Evolutionary conservation across 2,329 filamentous ascomycete species (phyloP), one percentile per base, ranked within the genome.

Genomic region (Ophiocordyceps robertsii): DNA sequence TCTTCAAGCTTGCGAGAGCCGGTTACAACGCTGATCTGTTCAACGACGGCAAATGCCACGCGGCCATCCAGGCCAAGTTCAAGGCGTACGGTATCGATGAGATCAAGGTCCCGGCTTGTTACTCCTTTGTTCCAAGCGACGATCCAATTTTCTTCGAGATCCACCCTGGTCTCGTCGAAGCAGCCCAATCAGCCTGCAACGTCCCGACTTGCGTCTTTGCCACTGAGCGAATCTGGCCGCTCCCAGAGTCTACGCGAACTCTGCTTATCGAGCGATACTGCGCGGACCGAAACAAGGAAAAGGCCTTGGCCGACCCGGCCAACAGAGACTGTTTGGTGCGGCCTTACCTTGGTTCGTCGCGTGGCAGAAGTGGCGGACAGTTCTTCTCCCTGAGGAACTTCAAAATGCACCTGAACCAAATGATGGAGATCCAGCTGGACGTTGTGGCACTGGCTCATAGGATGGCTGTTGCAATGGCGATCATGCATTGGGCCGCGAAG

Each of bases 311-410:
- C 1, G 48, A 51, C 24, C 32, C 14, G 1, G 47, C 50, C 14
- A 55, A 55, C 27, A 40, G 44, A 3, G 50, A 54, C 30, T 55
- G 51, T 33, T 42, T 53, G 4, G 48, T 52, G 3, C 43, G 50
- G 2, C 12, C 50, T 0, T 53, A 55, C 33, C 50, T 56, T 5
- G 50, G 52, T 2, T 47, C 46, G 0, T 38, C 32, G 4, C 10
- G 21, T 16, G 39, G 39, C 14, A 42, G 5, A n/a, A 17, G 14
- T 2, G 24, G 30, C 1, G 39, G 9, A 4, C 44, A 29, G 4
- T 55, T 51, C 45, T 58, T 53, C 35, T 56, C 53, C 1, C 51
- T 63, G 0, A 44, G 56, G 0, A 61, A 60, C 43, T 56, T 60
- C 38, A 54, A 58, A 29, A 29, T 62, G 7, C 52, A 57, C 14